These are phyloP conservation scores for Ceratocystis papillata DNA, from an alignment of 2,329 filamentous ascomycete species.

Conservation along the genomic window DNA sequence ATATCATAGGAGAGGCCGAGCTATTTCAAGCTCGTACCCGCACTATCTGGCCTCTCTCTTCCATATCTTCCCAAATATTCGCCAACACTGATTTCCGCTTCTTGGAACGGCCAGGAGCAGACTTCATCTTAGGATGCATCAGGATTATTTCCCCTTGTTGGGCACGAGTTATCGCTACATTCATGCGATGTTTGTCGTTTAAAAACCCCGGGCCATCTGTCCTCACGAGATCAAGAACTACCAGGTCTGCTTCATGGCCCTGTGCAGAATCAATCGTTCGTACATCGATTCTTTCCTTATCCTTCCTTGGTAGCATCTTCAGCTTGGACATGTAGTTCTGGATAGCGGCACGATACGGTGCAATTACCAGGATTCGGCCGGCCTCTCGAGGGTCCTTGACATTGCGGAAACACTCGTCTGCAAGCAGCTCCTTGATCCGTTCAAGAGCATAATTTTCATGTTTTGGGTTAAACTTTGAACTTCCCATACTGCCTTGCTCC, in stretches of 20 bases:
- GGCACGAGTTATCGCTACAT: conserved; percentile 38
- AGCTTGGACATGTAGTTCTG: conserved; percentile 31
- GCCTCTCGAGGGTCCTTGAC: conserved; percentile 26
- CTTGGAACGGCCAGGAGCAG: not conserved
- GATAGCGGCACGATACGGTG: conserved; percentile 36
- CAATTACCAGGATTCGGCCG: conserved; percentile 37
- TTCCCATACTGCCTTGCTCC: conserved; percentile 28
- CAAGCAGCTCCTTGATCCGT: conserved; percentile 30
- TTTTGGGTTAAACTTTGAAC: conserved; percentile 35
- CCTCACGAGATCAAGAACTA: conserved; percentile 40
- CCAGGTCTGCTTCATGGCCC: conserved; percentile 40
- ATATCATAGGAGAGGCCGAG: not conserved
- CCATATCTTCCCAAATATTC: conserved; percentile 16
- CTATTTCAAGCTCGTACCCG: not conserved
- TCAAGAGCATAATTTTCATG: conserved; percentile 34
- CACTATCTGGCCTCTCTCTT: conserved; percentile 9
- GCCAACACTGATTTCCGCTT: not conserved
- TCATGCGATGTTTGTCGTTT: conserved; percentile 37
- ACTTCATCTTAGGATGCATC: conserved; percentile 35
- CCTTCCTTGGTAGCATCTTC: conserved; percentile 28
- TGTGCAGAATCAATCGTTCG: conserved; percentile 39
- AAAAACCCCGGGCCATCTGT: conserved; percentile 34
- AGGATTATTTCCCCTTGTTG: conserved; percentile 38
- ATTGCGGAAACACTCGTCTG: conserved; percentile 30
- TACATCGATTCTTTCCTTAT: conserved; percentile 32